Evolutionary conservation across 345 rosid species (phyloP).

Genomic region (Gossypium anomalum): DNA sequence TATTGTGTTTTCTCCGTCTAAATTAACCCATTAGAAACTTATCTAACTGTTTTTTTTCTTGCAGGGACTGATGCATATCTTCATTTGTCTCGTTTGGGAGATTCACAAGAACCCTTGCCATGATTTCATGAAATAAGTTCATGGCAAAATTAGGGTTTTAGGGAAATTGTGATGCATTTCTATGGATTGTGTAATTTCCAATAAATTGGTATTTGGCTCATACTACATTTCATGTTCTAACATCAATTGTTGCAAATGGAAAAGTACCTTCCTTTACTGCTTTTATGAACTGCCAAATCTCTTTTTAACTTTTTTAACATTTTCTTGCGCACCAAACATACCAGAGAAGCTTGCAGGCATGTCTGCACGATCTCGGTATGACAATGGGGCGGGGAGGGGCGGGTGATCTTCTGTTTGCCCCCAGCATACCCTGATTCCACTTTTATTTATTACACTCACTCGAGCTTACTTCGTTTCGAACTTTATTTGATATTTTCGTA

Average conservation of each 20-base stretch:
- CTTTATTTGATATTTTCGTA: too few relatives aligned
- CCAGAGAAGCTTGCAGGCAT: too few relatives aligned
- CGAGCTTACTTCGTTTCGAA: too few relatives aligned
- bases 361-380: too few relatives aligned
- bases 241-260: background rate
- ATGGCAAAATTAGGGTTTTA: conserved; percentile 1
- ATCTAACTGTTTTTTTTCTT: background rate
- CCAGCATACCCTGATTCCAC: too few relatives aligned
- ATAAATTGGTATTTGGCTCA: conserved; percentile 13
- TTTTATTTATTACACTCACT: too few relatives aligned
- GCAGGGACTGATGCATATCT: conserved; percentile 50
- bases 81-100: conserved; percentile 60
- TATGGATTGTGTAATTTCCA: background rate
- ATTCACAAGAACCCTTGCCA: conserved; percentile 58
- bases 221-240: background rate
- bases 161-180: background rate
- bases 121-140: background rate
- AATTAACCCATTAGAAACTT: background rate
- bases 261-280: background rate
- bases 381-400: too few relatives aligned
- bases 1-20: background rate
- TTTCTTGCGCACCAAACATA: background rate
- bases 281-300: background rate
- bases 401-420: too few relatives aligned
- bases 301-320: background rate